Conservation (phyloP, 2,329 filamentous ascomycete species). For the Pseudofabraea citricarpa region DNA sequence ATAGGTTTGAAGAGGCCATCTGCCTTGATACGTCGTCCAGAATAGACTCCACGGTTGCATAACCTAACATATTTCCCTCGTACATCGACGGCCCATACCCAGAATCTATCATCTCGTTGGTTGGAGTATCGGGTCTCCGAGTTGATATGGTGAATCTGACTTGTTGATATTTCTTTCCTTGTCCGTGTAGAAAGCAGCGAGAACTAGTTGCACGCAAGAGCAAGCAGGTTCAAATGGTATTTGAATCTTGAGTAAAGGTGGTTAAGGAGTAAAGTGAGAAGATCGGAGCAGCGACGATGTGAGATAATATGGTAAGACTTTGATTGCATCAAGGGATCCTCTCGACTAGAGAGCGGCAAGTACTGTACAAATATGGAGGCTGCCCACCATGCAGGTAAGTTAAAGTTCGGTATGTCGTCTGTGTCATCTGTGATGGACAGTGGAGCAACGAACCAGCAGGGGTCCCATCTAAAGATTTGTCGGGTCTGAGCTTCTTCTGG, state of each 20-base stretch:
- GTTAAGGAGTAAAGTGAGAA: too few relatives aligned
- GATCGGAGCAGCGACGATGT: constrained; percentile 10
- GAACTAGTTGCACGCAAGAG: too few relatives aligned
- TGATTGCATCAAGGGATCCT: constrained; percentile 22
- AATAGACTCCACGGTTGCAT: constrained; percentile 36
- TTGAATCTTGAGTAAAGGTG: too few relatives aligned
- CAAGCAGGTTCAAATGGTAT: too few relatives aligned
- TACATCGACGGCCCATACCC: constrained; percentile 9
- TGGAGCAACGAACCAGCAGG: constrained; percentile 20
- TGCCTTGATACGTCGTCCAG: constrained; percentile 49
- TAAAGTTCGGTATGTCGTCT: constrained; percentile 28
- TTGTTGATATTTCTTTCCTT: too few relatives aligned
- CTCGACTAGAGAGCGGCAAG: constrained; percentile 26
- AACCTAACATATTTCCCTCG: constrained; percentile 21
- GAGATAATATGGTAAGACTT: constrained; percentile 13
- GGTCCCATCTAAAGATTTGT: constrained; percentile 16
- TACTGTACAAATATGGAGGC: constrained; percentile 25
- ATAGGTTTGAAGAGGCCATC: constrained; percentile 40
- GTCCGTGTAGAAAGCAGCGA: too few relatives aligned
- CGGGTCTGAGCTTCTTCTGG: constrained; percentile 28
- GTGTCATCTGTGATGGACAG: constrained; percentile 26
- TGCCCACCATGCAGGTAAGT: constrained; percentile 24
- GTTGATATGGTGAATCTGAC: too few relatives aligned
- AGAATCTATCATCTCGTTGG: constrained; percentile 24
- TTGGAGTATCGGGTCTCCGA: too few relatives aligned